Evolutionary conservation across 108 stramenopile species (phyloP), one percentile per base, ranked within the genome.

Genomic region (Conticribra weissflogii): DNA sequence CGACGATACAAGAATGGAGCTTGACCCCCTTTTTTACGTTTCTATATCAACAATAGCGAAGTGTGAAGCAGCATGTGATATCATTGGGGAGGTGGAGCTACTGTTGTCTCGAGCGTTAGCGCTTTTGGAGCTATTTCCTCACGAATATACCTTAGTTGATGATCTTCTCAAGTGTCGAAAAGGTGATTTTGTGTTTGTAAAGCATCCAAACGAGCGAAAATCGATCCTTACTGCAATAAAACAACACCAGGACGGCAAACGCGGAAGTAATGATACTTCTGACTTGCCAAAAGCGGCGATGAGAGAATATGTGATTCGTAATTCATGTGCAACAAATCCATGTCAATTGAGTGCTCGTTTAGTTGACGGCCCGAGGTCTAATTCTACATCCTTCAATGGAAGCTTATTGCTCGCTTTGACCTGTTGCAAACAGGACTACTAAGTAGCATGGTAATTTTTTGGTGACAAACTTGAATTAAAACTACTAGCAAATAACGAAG

Each of bases 261-360:
- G 49, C 7, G 52, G 70, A 27, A 58, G 48, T 23, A 82, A 85
- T 9, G 58, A 78, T 18, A 51, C 66, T 1, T 31, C 24, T 33
- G 88, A 67, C 21, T 56, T 55, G 4, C 66, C 66, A 0, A 44
- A 55, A 55, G 66, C 92, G 25, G 54, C 73, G 17, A 71, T 88
- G 57, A 80, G 91, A n/a, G 90, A 91, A 60, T 94, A 94, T 70
- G 74, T 92, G 2, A 60, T 94, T 18, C 79, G 89, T 1, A 94
- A 92, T 67, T 54, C 50, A 14, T 85, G 92, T 49, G 76, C 79
- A 4, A 58, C 60, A 5, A 78, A 72, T 41, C 90, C 93, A 48
- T 90, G 89, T 57, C 93, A 94, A 59, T 56, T 94, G 59, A 74
- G 77, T 54, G 88, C 90, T 23, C 85, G 90, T 16, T 72, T 85